Evolutionary conservation across 345 rosid genomes (phyloP).

Genomic region (Corchorus olitorius): DNA sequence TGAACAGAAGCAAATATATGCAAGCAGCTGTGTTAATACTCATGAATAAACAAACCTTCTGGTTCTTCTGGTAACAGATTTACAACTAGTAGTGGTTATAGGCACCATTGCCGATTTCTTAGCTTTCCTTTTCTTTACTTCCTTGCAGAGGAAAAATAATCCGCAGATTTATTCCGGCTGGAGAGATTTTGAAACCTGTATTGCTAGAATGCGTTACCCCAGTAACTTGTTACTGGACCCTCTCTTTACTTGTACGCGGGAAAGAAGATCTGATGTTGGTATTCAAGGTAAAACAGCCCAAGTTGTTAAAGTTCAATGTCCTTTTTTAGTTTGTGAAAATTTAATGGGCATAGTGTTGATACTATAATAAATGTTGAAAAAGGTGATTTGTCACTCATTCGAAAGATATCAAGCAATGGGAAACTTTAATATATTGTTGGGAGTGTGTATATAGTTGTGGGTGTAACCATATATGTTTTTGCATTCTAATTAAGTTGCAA

Average conservation of each 20-base stretch:
- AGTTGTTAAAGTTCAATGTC: neutral
- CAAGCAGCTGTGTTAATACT: neutral
- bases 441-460: neutral
- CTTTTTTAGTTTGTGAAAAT: neutral
- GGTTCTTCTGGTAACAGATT: neutral
- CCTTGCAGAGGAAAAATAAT: slow-evolving; percentile 59
- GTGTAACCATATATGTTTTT: neutral
- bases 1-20: neutral
- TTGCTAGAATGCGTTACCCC: slow-evolving; percentile 79
- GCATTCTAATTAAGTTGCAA: neutral
- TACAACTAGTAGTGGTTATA: neutral
- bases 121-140: slow-evolving; percentile 12
- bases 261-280: slow-evolving; percentile 70
- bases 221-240: slow-evolving; percentile 82
- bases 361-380: neutral
- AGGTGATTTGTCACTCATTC: neutral
- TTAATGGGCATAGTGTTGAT: neutral
- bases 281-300: slow-evolving; percentile 55
- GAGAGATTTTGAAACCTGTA: slow-evolving; percentile 80
- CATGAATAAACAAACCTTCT: neutral
- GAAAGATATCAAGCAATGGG: neutral
- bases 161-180: slow-evolving; percentile 68
- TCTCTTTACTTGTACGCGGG: slow-evolving; percentile 59
- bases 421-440: neutral
- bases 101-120: neutral